Evolutionary conservation across 345 rosid genomes (phyloP).

Genomic region (Pugionium dolabratum): DNA sequence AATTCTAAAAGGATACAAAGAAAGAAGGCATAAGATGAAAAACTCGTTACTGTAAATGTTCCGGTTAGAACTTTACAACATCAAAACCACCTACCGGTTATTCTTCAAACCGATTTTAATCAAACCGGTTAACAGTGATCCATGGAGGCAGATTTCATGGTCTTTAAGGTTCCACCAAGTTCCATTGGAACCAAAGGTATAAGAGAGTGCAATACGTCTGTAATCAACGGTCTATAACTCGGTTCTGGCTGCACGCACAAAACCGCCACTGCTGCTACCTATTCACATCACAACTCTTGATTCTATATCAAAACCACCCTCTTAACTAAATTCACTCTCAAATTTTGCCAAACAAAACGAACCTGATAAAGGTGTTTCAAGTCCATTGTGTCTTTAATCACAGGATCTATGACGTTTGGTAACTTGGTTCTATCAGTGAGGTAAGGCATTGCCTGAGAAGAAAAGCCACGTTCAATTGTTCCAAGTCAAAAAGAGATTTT

Average conservation of each 20-base stretch:
- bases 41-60: conserved; percentile 17
- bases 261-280: conserved; percentile 97
- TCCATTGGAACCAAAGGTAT: conserved; percentile 78
- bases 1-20: conserved; percentile 2
- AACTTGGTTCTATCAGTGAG: conserved; percentile 86
- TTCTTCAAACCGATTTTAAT: conserved; percentile 13
- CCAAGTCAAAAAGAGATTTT: conserved; percentile 21
- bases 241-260: conserved; percentile 95
- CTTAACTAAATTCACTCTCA: background rate
- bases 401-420: conserved; percentile 84
- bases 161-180: conserved; percentile 77
- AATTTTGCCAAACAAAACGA: conserved; percentile 14
- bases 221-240: conserved; percentile 82
- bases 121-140: conserved; percentile 30
- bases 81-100: conserved; percentile 14
- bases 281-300: conserved; percentile 14
- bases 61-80: conserved; percentile 12
- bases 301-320: conserved; percentile 1
- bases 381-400: conserved; percentile 71
- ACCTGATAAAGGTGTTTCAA: conserved; percentile 94
- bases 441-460: conserved; percentile 93
- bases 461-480: conserved; percentile 19
- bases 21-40: background rate
- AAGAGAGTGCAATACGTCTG: conserved; percentile 87
- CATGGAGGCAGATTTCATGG: conserved; percentile 31